Base-by-base conservation (phyloP, 176 grass and related monocot species). In the Echinochloa phyllopogon region DNA sequence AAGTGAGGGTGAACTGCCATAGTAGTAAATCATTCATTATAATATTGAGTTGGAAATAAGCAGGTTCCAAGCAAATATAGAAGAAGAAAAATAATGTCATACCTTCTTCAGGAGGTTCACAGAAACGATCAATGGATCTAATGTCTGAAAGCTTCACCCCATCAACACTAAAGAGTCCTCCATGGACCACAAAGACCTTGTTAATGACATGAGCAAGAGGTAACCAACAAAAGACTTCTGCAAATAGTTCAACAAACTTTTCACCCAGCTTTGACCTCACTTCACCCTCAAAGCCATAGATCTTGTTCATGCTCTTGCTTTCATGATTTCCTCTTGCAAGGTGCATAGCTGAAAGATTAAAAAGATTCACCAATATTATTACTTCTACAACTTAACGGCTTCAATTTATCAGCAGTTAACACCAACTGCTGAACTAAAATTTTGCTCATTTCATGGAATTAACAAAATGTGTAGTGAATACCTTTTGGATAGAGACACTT, bases 231-330 rank as follows among this genome's bases (percentile, higher is more conserved):
- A 98, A 99, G 37, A 91, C 96, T 82, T 99, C 96, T 14, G 93
- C 91, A 90, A 99, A 99, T 37, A 99, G 83, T 62, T 99, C 93
- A 44, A 96, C 90, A 72, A 98, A 99, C 12, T 39, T 88, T 17
- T 99, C 96, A 1, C 78, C 78, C 83, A 99, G 83, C 67, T 99
- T 99, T 8, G 96, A 96, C 42, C 69, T 93, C 41, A 99, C 91
- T 67, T 99, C 93, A 14, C 96, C 96, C 81, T 96, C 91, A 90
- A 99, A 99, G 65, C 96, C 96, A 81, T 98, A 98, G 75, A 98
- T 98, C 77, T 98, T 98, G 81, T 98, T 98, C 96, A 98, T 98
- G 74, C 83, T 93, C 85, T 87, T 98, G 89, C 93, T 98, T 86
- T 98, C 93, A 78, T 98, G 96, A 50, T 98, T 96, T 87, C 96